Evolutionary conservation across 1,139 yeast species (phyloP).

Genomic region (Zhuliangozyma blackwelliae): DNA sequence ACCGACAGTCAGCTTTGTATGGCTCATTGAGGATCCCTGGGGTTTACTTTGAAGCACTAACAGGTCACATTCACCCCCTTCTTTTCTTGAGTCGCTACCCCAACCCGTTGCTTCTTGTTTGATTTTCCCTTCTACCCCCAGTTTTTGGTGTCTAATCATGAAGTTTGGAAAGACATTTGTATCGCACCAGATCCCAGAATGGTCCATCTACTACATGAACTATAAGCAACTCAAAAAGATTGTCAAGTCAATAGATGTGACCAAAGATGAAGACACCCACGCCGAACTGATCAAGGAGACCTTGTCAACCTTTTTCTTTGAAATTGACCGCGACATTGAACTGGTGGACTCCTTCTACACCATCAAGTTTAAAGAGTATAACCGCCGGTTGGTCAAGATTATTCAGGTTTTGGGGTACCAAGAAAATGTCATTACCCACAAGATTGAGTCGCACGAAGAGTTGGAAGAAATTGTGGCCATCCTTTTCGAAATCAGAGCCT

Average conservation of each 20-base stretch:
- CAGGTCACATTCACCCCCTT: no score
- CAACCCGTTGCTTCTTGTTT: no score
- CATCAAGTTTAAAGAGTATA: conserved; percentile 67
- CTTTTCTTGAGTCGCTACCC: no score
- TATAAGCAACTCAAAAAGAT: conserved; percentile 81
- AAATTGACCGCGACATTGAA: conserved; percentile 78
- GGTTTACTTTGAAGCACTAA: no score
- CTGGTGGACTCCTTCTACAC: conserved; percentile 77
- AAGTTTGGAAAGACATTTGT: conserved; percentile 81
- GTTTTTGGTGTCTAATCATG: conserved; percentile 34
- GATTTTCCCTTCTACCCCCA: no score
- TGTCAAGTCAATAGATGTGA: conserved; percentile 50
- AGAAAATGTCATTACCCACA: conserved; percentile 23
- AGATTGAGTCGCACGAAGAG: conserved; percentile 52
- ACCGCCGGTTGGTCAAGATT: conserved; percentile 58
- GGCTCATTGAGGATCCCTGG: no score
- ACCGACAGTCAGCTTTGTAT: no score
- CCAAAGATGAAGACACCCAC: conserved; percentile 13
- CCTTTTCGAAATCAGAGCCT: conserved; percentile 71
- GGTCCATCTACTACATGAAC: conserved; percentile 78
- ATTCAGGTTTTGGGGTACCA: conserved; percentile 28
- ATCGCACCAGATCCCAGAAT: conserved; percentile 89
- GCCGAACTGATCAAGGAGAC: conserved; percentile 27
- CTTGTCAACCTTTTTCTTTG: conserved; percentile 67
- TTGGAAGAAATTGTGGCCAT: conserved; percentile 74